Conservation (phyloP, 768 basidiomycete species). For the Leucosporidium yakuticum region DNA sequence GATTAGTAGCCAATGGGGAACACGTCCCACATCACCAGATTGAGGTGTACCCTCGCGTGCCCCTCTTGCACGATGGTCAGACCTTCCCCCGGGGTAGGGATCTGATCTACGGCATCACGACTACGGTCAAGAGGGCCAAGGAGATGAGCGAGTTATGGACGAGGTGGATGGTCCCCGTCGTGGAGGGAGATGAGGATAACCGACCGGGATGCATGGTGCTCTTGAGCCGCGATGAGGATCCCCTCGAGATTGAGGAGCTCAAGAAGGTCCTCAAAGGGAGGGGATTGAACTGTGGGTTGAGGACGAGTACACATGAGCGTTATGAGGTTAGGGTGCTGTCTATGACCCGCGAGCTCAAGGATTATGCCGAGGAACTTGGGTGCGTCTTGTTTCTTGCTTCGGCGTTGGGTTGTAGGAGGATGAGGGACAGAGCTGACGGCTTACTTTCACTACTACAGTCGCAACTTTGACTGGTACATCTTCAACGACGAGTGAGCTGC, state of each 20-base stretch:
- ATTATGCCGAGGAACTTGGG: constrained; percentile 21
- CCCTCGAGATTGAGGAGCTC: constrained; percentile 13
- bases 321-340: constrained; percentile 37
- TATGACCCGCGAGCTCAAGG: constrained; percentile 28
- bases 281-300: constrained; percentile 17
- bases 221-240: constrained; percentile 23
- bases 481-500: constrained; percentile 33
- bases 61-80: not conserved
- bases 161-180: constrained; percentile 12
- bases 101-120: constrained; percentile 29
- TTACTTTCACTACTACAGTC: not conserved
- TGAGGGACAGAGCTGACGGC: no score
- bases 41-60: constrained; percentile 19
- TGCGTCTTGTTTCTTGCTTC: not conserved
- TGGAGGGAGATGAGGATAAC: not conserved
- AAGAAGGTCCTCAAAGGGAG: constrained; percentile 6
- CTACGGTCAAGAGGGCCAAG: constrained; percentile 24
- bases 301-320: constrained; percentile 22
- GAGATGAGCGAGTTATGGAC: constrained; percentile 31
- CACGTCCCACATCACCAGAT: constrained; percentile 10
- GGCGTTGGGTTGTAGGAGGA: no score
- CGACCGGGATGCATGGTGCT: constrained; percentile 32
- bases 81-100: constrained; percentile 1
- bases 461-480: constrained; percentile 33
- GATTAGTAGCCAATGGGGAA: no score